phyloP scores from a whole-genome alignment of 2,329 filamentous ascomycete species.

The Daldinia eschscholtzii region DNA sequence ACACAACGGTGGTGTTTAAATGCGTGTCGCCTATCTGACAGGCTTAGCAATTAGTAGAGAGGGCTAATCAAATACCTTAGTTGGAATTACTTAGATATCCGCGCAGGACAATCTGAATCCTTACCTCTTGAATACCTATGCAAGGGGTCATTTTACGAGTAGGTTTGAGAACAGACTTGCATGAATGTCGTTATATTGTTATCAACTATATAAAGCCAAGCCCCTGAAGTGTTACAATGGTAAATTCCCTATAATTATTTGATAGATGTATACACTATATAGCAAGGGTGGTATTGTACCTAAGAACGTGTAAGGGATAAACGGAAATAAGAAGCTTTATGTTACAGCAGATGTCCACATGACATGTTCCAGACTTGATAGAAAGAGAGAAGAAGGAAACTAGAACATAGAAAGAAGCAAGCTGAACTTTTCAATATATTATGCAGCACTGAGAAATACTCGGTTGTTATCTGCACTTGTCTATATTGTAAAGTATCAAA shows the following conservation, averaged over 20 bases:
- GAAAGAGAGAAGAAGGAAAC: not conserved
- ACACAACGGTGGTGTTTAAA: not conserved
- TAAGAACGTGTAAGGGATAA: not conserved
- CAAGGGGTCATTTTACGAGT: not conserved
- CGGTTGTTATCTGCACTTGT: conserved; percentile 11
- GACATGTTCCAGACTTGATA: not conserved
- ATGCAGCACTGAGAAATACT: conserved; percentile 10
- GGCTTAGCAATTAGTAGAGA: not conserved
- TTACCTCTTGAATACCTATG: not conserved
- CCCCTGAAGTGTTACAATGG: not conserved
- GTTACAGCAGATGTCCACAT: not conserved
- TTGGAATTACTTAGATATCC: not conserved
- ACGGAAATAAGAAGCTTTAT: not conserved
- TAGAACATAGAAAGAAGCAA: conserved; percentile 5
- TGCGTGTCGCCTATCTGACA: not conserved
- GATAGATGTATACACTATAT: not conserved
- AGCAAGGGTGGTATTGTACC: not conserved
- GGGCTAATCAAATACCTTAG: not conserved
- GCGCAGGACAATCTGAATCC: not conserved
- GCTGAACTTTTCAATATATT: conserved; percentile 21
- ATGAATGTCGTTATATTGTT: not conserved
- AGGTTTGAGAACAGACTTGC: not conserved
- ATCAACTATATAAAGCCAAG: conserved; percentile 9
- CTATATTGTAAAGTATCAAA: conserved; percentile 7
- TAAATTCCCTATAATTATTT: conserved; percentile 1